Base-by-base conservation (phyloP, 2,329 filamentous ascomycete species). In the Pseudodiploospora longispora region DNA sequence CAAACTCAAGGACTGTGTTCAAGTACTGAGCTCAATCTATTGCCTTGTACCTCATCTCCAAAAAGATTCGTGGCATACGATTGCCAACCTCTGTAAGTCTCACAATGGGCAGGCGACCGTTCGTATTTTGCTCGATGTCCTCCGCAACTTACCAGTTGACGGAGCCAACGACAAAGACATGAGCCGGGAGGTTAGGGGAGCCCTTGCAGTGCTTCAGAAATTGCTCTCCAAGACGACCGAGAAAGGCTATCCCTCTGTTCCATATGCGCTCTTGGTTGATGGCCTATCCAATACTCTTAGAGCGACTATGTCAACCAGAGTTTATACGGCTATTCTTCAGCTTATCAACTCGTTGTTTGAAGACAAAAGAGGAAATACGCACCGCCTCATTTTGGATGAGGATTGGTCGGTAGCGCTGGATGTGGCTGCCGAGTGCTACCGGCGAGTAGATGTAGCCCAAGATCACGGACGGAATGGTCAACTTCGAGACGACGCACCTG, bases 21-120 rank as follows among this genome's bases (percentile, higher is more conserved):
- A 83, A 49, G 76, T 88, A 3, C 68, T 90, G 42, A 83, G 83
- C 54, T 83, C 82, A 35, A 83, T 88, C 47, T 83, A 84, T 59
- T 80, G 77, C 48, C 69, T 86, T 41, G 76, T 89, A 3, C 66
- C 69, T 9, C 69, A 65, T 38, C 70, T 86, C 8, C 70, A 78
- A 46, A 78, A 81, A 49, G 72, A 76, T 35, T 75, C 84, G 3
- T 89, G 85, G 84, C 77, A 79, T 48, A 82, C 81, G 1, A 68
- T 89, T 30, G 73, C 76, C 56, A 83, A 87, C 50, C 68, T 90
- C 0, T 83, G 82, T 66, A 80, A 73, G 54, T 88, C 85, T 1
- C 84, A 88, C 57, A 79, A 87, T 50, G 83, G 83, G 19, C 82
- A 85, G 50, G 77, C 76, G 32, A 82, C 82, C 2, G 73, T 88